Percentiles rank a stretch among this genome's conserved stretches.
phyloP scores from a whole-genome alignment of 371 early-diverging fungal species.

The Apophysomyces sp. region DNA sequence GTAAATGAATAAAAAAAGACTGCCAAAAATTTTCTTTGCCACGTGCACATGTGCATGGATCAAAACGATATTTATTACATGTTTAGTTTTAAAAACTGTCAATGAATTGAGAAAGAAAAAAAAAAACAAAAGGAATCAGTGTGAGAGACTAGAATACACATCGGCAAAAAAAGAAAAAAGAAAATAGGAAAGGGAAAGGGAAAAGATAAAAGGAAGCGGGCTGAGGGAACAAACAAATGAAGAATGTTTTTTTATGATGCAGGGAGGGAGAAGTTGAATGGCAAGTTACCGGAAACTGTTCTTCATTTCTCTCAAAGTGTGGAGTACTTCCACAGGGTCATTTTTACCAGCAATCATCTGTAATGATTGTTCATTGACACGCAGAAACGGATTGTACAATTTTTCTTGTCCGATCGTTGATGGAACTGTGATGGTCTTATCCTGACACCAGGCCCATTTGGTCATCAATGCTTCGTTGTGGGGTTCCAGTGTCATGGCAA shows the following conservation, averaged over 20 bases:
- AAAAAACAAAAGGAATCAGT: neutral
- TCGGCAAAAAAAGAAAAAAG: neutral
- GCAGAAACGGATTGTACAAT: conserved; percentile 85
- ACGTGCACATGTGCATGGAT: neutral
- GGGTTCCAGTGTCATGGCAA: conserved; percentile 49
- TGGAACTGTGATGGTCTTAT: conserved; percentile 68
- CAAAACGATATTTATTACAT: neutral
- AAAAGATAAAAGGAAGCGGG: neutral
- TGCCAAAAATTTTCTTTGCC: neutral
- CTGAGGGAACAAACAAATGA: neutral
- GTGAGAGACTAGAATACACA: neutral
- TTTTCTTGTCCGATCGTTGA: conserved; percentile 87
- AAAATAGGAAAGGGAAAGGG: neutral
- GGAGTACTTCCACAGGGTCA: conserved; percentile 79
- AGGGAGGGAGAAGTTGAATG: neutral
- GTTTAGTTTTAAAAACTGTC: neutral
- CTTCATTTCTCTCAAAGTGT: conserved; percentile 75
- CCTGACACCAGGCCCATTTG: conserved; percentile 64
- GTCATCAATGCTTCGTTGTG: conserved; percentile 45
- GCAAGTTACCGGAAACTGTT: conserved; percentile 37
- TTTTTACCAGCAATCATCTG: conserved; percentile 60
- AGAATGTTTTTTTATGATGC: neutral
- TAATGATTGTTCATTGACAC: conserved; percentile 73
- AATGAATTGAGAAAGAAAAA: neutral
- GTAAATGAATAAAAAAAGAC: neutral